Evolutionary conservation across 2,329 filamentous ascomycete species (phyloP).

Genomic region (Alternaria novae-zelandiae): DNA sequence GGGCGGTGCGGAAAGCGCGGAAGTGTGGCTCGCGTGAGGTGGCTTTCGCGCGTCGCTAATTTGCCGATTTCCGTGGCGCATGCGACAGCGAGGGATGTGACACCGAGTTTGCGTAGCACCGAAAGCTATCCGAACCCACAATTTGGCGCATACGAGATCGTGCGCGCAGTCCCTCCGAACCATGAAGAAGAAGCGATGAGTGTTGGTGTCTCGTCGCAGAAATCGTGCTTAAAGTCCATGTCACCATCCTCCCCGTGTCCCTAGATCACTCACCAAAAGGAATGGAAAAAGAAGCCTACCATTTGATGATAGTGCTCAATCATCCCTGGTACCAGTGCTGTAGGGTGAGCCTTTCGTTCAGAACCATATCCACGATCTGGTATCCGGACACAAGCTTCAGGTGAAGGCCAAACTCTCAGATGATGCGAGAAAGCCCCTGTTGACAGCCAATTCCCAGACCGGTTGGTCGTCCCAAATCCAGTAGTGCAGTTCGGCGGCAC

Average conservation of each 20-base stretch:
- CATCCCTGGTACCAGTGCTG: neutral
- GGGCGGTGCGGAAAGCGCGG: constrained; percentile 20
- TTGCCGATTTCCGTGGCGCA: constrained; percentile 22
- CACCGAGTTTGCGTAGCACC: neutral
- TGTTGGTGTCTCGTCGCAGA: neutral
- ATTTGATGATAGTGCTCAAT: neutral
- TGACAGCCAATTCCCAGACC: neutral
- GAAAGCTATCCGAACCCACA: neutral
- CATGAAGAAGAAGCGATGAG: neutral
- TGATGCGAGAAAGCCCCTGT: neutral
- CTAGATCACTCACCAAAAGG: neutral
- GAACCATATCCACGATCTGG: neutral
- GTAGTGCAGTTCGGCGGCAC: neutral
- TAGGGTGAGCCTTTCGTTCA: neutral
- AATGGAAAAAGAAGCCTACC: neutral
- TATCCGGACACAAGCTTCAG: neutral
- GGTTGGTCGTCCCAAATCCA: neutral
- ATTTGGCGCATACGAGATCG: neutral
- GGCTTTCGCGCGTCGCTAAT: constrained; percentile 9
- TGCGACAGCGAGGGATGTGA: neutral
- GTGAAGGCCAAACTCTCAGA: neutral
- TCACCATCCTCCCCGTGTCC: neutral
- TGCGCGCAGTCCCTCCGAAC: neutral
- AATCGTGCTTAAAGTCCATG: neutral
- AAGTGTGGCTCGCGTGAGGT: constrained; percentile 17